Evolutionary conservation across 257 asterid genomes (phyloP).

Genomic region (Capsicum pubescens): DNA sequence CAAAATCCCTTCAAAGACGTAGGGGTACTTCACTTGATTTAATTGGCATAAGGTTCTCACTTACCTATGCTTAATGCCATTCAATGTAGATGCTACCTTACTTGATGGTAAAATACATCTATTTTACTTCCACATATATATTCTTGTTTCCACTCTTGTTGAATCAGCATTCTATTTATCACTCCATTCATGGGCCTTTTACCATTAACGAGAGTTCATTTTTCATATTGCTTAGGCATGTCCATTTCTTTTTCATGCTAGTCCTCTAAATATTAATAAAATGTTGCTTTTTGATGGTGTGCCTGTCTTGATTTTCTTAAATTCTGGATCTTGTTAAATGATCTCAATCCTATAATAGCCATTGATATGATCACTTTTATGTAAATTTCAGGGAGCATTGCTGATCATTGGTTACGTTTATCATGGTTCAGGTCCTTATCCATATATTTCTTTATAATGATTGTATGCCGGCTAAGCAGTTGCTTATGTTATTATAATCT

Average conservation of each 20-base stretch:
- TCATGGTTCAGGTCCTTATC: constrained; percentile 72
- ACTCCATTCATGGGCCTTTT: neutral
- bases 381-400: constrained; percentile 73
- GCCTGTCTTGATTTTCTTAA: neutral
- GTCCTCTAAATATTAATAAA: neutral
- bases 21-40: neutral
- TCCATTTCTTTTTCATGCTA: neutral
- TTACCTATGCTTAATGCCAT: neutral
- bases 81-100: neutral
- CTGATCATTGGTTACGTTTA: constrained; percentile 77
- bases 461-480: neutral
- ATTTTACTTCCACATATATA: neutral
- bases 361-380: constrained; percentile 7
- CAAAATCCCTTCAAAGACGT: neutral
- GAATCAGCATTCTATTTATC: neutral
- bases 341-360: neutral
- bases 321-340: neutral
- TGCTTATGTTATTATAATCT: neutral
- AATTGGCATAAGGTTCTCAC: constrained; percentile 4
- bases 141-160: neutral
- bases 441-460: neutral
- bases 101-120: neutral
- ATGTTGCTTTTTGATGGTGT: neutral
- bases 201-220: neutral
- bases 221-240: neutral